phyloP scores from a whole-genome alignment of 257 asterid genomes.

The Nicotiana attenuata region DNA sequence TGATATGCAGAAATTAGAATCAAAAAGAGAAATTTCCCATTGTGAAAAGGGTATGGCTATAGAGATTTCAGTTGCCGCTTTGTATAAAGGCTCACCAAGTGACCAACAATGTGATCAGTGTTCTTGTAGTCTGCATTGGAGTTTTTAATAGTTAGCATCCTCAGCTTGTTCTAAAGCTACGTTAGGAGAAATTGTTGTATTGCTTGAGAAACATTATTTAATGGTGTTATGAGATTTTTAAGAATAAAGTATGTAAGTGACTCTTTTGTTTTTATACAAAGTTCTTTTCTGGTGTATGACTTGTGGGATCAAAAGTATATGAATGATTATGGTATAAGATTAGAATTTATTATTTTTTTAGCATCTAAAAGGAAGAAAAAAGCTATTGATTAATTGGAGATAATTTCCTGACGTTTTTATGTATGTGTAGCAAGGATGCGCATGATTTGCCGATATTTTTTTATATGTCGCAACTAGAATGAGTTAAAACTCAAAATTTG shows the following conservation, averaged over 20 bases:
- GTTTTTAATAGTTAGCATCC: not conserved
- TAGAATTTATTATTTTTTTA: not conserved
- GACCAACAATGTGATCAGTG: not conserved
- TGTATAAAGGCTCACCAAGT: not conserved
- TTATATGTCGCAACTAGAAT: not conserved
- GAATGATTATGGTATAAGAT: not conserved
- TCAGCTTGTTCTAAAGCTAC: not conserved
- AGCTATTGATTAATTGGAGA: not conserved
- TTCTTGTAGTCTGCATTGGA: not conserved
- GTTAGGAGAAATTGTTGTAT: not conserved
- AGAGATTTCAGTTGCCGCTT: not conserved
- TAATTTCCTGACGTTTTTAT: not conserved
- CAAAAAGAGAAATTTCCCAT: not conserved
- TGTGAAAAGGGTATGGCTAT: too few relatives aligned
- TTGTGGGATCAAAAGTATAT: not conserved
- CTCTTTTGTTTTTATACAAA: not conserved
- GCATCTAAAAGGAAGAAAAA: not conserved
- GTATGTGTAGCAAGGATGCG: not conserved
- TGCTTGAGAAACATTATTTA: not conserved
- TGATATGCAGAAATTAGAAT: not conserved
- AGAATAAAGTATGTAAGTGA: not conserved
- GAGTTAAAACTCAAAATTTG: not conserved
- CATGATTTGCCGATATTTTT: not conserved
- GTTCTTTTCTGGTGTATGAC: not conserved
- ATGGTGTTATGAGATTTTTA: not conserved